phyloP scores from a whole-genome alignment of 2,329 filamentous ascomycete species.

The Ceratocystis smalleyi region DNA sequence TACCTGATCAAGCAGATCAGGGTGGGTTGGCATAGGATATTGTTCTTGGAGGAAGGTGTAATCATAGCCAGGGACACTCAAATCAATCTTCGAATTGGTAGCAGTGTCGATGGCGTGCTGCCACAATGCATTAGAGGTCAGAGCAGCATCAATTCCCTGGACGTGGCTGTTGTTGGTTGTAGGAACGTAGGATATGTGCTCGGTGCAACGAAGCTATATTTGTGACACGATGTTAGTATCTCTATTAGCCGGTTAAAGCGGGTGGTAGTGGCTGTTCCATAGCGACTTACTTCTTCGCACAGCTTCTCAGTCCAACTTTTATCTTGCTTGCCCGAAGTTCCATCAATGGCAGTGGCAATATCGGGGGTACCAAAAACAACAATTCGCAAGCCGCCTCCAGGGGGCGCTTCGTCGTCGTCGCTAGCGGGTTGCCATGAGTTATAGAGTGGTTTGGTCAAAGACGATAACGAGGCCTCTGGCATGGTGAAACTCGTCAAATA shows the following conservation, averaged over 20 bases:
- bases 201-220: slow-evolving; percentile 32
- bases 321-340: slow-evolving; percentile 18
- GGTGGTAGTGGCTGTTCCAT: background rate
- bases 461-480: slow-evolving; percentile 12
- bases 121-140: slow-evolving; percentile 39
- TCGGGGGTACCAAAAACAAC: slow-evolving; percentile 37
- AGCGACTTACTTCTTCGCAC: slow-evolving; percentile 31
- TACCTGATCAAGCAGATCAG: slow-evolving; percentile 33
- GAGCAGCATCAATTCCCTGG: slow-evolving; percentile 24
- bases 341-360: slow-evolving; percentile 26
- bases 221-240: background rate
- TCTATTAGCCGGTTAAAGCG: background rate
- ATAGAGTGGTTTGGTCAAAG: slow-evolving; percentile 14
- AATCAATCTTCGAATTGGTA: slow-evolving; percentile 22
- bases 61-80: slow-evolving; percentile 26
- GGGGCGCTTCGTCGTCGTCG: slow-evolving; percentile 20
- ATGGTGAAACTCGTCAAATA: slow-evolving; percentile 18
- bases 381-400: slow-evolving; percentile 29
- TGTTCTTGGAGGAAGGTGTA: slow-evolving; percentile 30
- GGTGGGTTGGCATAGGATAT: slow-evolving; percentile 28
- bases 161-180: slow-evolving; percentile 25
- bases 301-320: slow-evolving; percentile 34
- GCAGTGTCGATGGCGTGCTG: slow-evolving; percentile 26
- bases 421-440: slow-evolving; percentile 20
- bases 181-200: slow-evolving; percentile 33